These are phyloP conservation scores for Uronychia binucleata DNA, from an alignment of 73 alveolate species.

Conservation along the genomic window DNA sequence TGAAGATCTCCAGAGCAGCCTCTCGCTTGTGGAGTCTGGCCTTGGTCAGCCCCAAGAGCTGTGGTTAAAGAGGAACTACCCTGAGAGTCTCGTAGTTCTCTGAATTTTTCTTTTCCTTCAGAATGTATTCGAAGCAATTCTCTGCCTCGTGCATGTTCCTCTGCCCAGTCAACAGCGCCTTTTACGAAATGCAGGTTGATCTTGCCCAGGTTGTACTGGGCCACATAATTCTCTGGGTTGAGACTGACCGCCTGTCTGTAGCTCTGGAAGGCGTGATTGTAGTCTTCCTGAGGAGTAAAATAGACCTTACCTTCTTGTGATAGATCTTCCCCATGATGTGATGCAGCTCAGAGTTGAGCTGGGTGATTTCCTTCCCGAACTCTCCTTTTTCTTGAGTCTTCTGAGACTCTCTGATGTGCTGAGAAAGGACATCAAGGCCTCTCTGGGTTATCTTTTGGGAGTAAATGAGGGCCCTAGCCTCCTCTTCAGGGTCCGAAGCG, in stretches of 20 bases:
- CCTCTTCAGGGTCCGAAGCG: constrained; percentile 3
- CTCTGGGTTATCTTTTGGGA: not conserved
- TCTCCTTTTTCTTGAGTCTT: not conserved
- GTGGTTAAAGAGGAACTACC: no score
- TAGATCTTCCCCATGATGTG: constrained; percentile 2
- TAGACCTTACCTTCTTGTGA: constrained; percentile 13
- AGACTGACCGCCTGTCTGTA: constrained; percentile 28
- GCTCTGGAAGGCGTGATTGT: constrained; percentile 27
- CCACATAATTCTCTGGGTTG: constrained; percentile 15
- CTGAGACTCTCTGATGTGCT: not conserved
- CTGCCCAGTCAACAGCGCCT: no score
- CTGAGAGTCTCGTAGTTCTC: constrained; percentile 14
- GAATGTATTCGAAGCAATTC: constrained; percentile 20
- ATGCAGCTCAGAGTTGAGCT: constrained; percentile 12
- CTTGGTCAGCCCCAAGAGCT: constrained; percentile 8
- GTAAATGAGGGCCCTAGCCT: not conserved
- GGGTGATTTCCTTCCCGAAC: not conserved
- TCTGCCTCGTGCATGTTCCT: constrained; percentile 19
- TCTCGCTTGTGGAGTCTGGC: constrained; percentile 32
- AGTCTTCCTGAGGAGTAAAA: not conserved
- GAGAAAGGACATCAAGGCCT: not conserved
- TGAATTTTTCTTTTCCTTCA: constrained; percentile 7
- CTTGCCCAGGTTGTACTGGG: constrained; percentile 21
- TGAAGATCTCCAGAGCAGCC: constrained; percentile 23
- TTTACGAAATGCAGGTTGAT: constrained; percentile 19